phyloP scores from a whole-genome alignment of 169 alveolate species.

The Perkinsus olseni region DNA sequence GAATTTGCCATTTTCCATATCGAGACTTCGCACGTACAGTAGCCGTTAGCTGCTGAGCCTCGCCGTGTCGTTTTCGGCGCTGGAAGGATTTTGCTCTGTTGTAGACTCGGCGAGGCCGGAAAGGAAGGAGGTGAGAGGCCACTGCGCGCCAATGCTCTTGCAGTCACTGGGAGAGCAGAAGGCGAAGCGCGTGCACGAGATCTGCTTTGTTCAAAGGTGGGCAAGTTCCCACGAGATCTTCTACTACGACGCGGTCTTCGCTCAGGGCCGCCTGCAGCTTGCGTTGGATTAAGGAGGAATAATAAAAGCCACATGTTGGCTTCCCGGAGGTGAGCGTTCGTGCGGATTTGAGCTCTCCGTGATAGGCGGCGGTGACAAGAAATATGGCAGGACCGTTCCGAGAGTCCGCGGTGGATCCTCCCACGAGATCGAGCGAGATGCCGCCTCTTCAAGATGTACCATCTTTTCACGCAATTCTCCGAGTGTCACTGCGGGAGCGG shows the following conservation, averaged over 20 bases:
- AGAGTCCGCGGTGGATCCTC: too few relatives aligned
- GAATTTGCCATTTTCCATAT: too few relatives aligned
- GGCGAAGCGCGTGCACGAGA: conserved; percentile 83
- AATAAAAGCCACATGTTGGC: conserved; percentile 95
- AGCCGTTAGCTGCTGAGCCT: too few relatives aligned
- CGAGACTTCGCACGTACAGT: too few relatives aligned
- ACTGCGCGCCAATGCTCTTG: conserved; percentile 92
- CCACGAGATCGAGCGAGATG: too few relatives aligned
- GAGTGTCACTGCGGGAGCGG: too few relatives aligned
- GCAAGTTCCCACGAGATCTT: conserved; percentile 85
- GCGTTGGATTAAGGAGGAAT: conserved; percentile 98
- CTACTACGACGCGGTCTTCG: conserved; percentile 88
- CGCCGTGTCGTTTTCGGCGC: not conserved
- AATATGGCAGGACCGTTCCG: not conserved
- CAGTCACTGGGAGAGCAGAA: conserved; percentile 96
- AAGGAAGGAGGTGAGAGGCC: conserved; percentile 23
- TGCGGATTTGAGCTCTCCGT: not conserved
- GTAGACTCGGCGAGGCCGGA: not conserved
- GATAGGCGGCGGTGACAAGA: not conserved
- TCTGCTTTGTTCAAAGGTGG: conserved; percentile 93
- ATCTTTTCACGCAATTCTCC: too few relatives aligned
- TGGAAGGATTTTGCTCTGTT: not conserved
- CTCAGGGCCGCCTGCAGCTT: conserved; percentile 81
- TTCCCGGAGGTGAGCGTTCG: conserved; percentile 83
- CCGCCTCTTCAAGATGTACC: too few relatives aligned